Conservation (phyloP, 2,329 filamentous ascomycete species). For the Cercospora beticola region DNA sequence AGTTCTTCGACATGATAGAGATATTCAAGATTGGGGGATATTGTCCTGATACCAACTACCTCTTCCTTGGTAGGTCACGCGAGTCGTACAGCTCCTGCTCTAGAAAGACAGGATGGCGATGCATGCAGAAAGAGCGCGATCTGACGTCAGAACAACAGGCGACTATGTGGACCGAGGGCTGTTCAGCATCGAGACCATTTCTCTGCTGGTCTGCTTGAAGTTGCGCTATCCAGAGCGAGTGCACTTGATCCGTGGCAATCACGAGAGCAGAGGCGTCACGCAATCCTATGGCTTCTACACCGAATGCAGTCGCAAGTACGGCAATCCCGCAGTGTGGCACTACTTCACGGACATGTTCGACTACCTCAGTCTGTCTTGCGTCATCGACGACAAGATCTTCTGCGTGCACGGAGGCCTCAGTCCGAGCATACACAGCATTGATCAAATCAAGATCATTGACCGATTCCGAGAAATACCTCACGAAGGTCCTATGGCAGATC, state of each 20-base stretch:
- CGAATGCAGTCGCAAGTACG: slow-evolving; percentile 96
- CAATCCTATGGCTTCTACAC: slow-evolving; percentile 99
- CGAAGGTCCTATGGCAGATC: slow-evolving; percentile 98
- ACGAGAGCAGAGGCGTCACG: slow-evolving; percentile 95
- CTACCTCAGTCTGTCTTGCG: slow-evolving; percentile 91
- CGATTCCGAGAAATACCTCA: slow-evolving; percentile 98
- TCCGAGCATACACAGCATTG: slow-evolving; percentile 87
- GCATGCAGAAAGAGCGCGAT: not conserved
- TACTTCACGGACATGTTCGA: slow-evolving; percentile 99
- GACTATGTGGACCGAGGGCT: slow-evolving; percentile 81
- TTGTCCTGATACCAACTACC: slow-evolving; percentile 96
- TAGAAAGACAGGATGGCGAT: not conserved
- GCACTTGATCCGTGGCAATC: slow-evolving; percentile 94
- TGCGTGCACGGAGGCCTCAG: slow-evolving; percentile 85
- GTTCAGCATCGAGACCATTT: slow-evolving; percentile 98
- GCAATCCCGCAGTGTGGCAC: slow-evolving; percentile 98
- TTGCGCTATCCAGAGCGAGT: slow-evolving; percentile 94
- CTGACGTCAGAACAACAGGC: slow-evolving; percentile 52
- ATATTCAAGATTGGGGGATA: slow-evolving; percentile 98
- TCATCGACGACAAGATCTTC: slow-evolving; percentile 98
- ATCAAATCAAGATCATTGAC: slow-evolving; percentile 99
- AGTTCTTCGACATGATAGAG: slow-evolving; percentile 98
- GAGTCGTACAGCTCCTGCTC: slow-evolving; percentile 10
- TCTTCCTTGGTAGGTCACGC: slow-evolving; percentile 75
- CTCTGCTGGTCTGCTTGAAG: slow-evolving; percentile 93